Evolutionary conservation across 2,329 filamentous ascomycete species (phyloP).

Genomic region (Aspergillus niger): DNA sequence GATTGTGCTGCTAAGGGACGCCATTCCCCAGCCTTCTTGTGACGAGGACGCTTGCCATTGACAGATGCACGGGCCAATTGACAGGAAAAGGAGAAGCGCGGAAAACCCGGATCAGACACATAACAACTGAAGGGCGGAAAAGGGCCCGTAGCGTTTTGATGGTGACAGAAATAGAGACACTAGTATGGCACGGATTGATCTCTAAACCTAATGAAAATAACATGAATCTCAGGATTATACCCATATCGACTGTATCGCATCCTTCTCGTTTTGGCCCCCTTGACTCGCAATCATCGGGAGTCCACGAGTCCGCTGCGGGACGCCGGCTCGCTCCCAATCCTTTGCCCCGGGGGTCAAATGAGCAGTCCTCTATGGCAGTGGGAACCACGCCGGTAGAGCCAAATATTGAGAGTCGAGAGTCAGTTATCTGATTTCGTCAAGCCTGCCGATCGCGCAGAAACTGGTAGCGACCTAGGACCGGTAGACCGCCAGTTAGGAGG

Average conservation of each 20-base stretch:
- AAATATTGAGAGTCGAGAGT: not conserved
- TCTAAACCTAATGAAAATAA: not conserved
- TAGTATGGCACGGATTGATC: no score
- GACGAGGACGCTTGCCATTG: not conserved
- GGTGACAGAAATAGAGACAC: not conserved
- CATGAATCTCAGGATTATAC: not conserved
- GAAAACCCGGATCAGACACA: not conserved
- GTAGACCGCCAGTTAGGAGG: not conserved
- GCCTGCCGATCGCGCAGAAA: not conserved
- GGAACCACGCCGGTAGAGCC: not conserved
- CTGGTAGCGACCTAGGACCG: not conserved
- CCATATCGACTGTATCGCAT: not conserved
- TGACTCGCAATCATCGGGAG: not conserved
- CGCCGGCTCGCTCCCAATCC: not conserved
- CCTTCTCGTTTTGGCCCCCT: not conserved
- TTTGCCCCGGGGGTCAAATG: not conserved
- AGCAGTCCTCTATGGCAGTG: not conserved
- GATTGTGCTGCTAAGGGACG: not conserved
- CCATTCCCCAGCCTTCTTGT: not conserved
- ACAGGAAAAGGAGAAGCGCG: not conserved
- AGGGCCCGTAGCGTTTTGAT: not conserved
- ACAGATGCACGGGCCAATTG: not conserved
- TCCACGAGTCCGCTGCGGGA: not conserved
- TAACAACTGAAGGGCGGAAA: not conserved
- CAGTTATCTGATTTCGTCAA: not conserved